Evolutionary conservation across 2,329 filamentous ascomycete genomes (phyloP).

Genomic region (Ceratocystis smalleyi): DNA sequence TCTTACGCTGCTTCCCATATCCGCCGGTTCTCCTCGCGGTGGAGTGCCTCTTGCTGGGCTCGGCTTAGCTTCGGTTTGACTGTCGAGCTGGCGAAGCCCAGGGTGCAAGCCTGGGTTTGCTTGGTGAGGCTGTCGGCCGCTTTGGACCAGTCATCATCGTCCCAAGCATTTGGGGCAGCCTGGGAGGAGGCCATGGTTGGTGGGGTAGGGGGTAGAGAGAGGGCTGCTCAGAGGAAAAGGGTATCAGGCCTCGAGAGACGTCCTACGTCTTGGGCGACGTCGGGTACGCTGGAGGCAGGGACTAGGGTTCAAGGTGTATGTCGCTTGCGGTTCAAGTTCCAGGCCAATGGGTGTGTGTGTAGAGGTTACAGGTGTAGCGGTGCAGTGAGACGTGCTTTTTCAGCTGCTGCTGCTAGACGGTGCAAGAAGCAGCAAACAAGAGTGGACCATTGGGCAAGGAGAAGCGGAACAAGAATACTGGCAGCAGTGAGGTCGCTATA

Average conservation of each 20-base stretch:
- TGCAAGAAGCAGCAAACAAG: slow-evolving; percentile 9
- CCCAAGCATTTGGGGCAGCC: slow-evolving; percentile 63
- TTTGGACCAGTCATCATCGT: slow-evolving; percentile 75
- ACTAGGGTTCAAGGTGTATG: too few relatives aligned
- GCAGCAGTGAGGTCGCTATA: background rate
- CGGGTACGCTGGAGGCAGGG: background rate
- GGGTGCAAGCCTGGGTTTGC: slow-evolving; percentile 19
- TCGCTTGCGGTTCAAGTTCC: background rate
- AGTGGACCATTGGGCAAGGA: slow-evolving; percentile 7
- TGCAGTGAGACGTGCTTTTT: background rate
- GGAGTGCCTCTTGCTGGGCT: slow-evolving; percentile 62
- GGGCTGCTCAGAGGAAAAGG: background rate
- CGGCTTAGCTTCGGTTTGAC: slow-evolving; percentile 42
- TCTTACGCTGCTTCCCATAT: slow-evolving; percentile 76
- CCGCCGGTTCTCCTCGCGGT: slow-evolving; percentile 68
- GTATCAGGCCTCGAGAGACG: background rate
- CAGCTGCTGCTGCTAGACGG: slow-evolving; percentile 6
- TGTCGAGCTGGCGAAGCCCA: slow-evolving; percentile 20
- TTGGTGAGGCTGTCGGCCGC: slow-evolving; percentile 47
- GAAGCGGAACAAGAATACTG: background rate
- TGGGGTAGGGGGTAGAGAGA: slow-evolving; percentile 30
- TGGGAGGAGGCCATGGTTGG: slow-evolving; percentile 26
- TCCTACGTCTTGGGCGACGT: background rate
- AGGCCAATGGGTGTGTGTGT: background rate
- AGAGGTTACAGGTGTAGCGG: background rate